Base-by-base conservation (phyloP, 2,329 filamentous ascomycete species). In the Cordyceps fumosorosea region DNA sequence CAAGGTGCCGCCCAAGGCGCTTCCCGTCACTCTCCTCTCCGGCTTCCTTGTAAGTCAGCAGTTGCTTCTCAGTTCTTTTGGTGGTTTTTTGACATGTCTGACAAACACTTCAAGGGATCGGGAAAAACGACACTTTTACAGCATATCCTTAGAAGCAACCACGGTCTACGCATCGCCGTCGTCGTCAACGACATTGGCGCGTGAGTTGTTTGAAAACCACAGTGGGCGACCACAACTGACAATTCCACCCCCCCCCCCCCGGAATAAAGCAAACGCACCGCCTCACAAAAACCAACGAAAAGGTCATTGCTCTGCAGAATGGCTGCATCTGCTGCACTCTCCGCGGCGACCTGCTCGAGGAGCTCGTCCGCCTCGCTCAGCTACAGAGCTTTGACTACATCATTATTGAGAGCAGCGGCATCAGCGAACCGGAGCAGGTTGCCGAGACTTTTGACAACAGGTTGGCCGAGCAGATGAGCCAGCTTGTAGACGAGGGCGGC, bases 291-390 rank as follows among this genome's bases (percentile, higher is more conserved):
- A 83, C 82, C 0, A 76, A 86, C 45, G 85, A 89, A 65, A 87
- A 88, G 65, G 78, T 89, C 37, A 84, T 89, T 18, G 82, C 86
- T 11, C 79, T 90, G 60, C 86, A 89, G 68, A 90, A 89, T 64
- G 87, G 88, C 11, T 91, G 89, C 66, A 91, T 91, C 67, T 91
- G 88, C 76, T 91, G 89, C 67, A 91, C 88, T 0, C 77, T 91
- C 0, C 84, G 89, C 3, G 87, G 88, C 1, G 88, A 91, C 62
- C 74, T 91, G 1, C 79, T 91, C 0, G 84, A 88, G 63, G 88
- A 91, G 69, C 80, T 91, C 0, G 87, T 87, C 0, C 80, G 80
- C 0, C 77, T 91, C 1, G 70, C 87, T 0, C 82, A 86, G 68
- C 78, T 84, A 1, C 80, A 84, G 20, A 76, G 81, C 56, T 87